Conservation (phyloP, 2,329 filamentous ascomycete species). For the Ophiostoma australiae region DNA sequence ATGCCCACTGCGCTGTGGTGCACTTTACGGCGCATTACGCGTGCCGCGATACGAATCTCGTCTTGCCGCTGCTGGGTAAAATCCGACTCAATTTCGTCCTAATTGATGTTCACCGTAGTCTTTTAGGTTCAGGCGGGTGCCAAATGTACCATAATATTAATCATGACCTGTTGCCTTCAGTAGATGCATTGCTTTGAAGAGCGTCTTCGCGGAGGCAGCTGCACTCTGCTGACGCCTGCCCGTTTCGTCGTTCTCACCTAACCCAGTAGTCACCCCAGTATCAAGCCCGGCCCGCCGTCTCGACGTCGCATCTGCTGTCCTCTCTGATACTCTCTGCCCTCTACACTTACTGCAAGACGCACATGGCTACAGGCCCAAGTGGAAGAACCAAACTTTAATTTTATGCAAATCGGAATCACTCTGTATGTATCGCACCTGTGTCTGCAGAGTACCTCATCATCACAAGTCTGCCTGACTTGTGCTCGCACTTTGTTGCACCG, state of each 20-base stretch:
- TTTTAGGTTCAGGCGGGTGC: no score
- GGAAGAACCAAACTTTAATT: not conserved
- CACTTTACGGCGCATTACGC: not conserved
- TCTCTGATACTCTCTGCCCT: not conserved
- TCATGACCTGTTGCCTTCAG: no score
- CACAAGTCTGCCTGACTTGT: not conserved
- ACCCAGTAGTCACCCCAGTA: not conserved
- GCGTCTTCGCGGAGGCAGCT: no score
- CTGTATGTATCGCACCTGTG: not conserved
- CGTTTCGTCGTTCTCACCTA: no score
- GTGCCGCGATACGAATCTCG: not conserved
- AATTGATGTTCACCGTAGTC: not conserved
- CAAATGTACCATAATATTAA: no score
- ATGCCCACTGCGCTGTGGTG: no score
- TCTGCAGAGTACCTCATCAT: not conserved
- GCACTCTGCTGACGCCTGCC: no score
- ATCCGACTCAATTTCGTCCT: not conserved
- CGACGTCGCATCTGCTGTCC: not conserved
- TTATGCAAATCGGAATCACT: not conserved
- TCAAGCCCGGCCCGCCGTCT: not conserved
- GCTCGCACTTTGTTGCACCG: constrained; percentile 3
- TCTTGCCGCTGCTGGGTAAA: not conserved
- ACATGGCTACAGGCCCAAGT: not conserved
- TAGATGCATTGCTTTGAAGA: no score
- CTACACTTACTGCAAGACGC: not conserved